These are phyloP conservation scores for Ananas comosus DNA, from an alignment of 176 grass and related monocot species.

Conservation along the genomic window DNA sequence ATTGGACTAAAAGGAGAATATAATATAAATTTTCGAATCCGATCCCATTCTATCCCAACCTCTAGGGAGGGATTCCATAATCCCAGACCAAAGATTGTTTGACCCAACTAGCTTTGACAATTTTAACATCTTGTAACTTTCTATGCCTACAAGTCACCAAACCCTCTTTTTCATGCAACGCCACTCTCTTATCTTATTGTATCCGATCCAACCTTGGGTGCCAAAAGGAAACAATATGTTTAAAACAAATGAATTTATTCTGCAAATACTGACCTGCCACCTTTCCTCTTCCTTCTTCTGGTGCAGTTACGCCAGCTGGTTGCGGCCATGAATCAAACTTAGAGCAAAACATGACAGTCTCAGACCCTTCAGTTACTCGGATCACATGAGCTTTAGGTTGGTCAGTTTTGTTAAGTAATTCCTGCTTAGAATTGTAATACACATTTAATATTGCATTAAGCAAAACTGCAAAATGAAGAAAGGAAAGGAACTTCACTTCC, in stretches of 20 bases:
- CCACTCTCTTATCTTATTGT: too few species aligned
- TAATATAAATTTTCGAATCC: too few species aligned
- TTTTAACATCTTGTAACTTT: too few species aligned
- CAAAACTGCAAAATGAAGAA: not conserved
- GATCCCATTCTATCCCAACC: too few species aligned
- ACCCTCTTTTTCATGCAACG: too few species aligned
- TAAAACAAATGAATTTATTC: not conserved
- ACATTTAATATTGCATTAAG: not conserved
- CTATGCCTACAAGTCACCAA: too few species aligned
- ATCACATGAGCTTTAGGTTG: slow-evolving; percentile 20
- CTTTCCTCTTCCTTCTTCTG: slow-evolving; percentile 60
- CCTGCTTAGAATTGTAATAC: not conserved
- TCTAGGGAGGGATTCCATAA: too few species aligned
- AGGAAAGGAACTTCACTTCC: too few species aligned
- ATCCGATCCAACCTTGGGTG: not conserved
- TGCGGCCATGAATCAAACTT: slow-evolving; percentile 63
- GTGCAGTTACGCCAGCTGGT: slow-evolving; percentile 45
- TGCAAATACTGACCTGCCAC: slow-evolving; percentile 46
- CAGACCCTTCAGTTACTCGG: slow-evolving; percentile 71
- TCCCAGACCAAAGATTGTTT: too few species aligned
- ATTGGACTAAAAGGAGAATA: too few species aligned
- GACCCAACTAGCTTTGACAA: too few species aligned
- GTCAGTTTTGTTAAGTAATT: too few species aligned
- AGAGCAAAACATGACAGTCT: slow-evolving; percentile 53
- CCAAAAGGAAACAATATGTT: slow-evolving; percentile 4